A percentile compares a stretch with the other conserved stretches of the same genome.
Conservation (phyloP, 169 alveolate genomes). For the Toxoplasma gondii region DNA sequence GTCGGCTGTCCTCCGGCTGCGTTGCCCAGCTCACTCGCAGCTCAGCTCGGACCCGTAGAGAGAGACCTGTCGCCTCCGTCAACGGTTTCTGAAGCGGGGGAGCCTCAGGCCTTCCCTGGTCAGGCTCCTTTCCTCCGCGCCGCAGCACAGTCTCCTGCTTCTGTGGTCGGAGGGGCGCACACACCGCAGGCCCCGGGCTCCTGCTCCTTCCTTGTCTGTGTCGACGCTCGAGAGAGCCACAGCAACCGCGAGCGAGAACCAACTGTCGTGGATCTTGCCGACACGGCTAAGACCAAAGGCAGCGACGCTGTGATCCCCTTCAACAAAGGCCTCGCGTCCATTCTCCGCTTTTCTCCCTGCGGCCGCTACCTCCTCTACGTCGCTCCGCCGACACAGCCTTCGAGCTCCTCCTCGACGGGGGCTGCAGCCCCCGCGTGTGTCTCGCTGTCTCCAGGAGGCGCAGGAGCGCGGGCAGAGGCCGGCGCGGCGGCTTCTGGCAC, state of each 20-base stretch:
- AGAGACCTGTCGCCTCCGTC: not conserved
- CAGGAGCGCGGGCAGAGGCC: not conserved
- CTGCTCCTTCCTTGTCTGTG: not conserved
- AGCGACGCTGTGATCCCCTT: not conserved
- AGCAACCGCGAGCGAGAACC: not conserved
- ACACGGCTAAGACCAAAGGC: not conserved
- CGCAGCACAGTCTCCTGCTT: not conserved
- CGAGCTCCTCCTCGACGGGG: slow-evolving; percentile 17
- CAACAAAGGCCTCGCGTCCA: not conserved
- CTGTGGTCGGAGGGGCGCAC: not conserved
- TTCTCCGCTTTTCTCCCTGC: slow-evolving; percentile 6
- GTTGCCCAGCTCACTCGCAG: not conserved
- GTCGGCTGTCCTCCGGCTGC: not conserved
- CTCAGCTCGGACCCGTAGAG: not conserved
- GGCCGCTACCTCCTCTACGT: not conserved
- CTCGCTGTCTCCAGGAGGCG: not conserved
- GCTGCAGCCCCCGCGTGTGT: not conserved
- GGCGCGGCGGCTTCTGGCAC: not conserved
- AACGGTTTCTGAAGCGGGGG: not conserved
- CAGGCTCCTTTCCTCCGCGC: not conserved
- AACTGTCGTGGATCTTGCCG: too few relatives aligned
- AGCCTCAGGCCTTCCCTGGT: not conserved
- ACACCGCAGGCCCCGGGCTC: not conserved
- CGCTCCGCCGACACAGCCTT: not conserved
- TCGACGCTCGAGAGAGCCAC: not conserved